Evolutionary conservation across 1,284 basidiomycete species (phyloP), one percentile per base, ranked within the genome.

Genomic region (Volvariella volvacea): DNA sequence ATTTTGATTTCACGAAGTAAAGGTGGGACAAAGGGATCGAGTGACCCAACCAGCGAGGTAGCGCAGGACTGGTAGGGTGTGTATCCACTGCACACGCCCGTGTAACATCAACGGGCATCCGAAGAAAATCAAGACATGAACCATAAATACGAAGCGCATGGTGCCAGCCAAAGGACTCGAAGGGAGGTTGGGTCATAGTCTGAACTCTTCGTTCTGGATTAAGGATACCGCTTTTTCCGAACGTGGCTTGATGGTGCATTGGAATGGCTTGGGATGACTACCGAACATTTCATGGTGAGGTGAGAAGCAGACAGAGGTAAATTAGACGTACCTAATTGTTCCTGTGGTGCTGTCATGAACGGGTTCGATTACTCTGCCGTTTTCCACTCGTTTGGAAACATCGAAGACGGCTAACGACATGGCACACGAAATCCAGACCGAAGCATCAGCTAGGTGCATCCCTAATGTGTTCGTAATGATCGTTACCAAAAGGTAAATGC

Each of bases 251-350:
- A 83, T 71, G 10, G 63, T 54, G 52, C 80, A 83, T 52, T 72
- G 69, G 63, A 78, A 83, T 4, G 77, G 72, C 49, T 71, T 74
- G 4, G 79, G 79, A 51, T 79, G 76, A 52, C 80, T 83, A 48
- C 32, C 36, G 12, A 6, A 6, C 25, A 28, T 6, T 6, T 6
- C 6, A 45, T 8, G 30, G 19, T 41, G 37, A 42, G 38, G 42
- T 43, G 33, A 48, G 31, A 20, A 20, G 38, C 20, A 40, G 12
- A 25, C n/a, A n/a, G 38, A 19, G 22, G 9, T 3, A 43, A 10
- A 32, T 28, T 32, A 22, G 32, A 39, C 55, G 22, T 50, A 73
- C 78, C 77, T 80, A 50, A 80, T 80, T 1, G 77, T 78, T 14
- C 78, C 77, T 17, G 70, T 69, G 3, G 75, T 76, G 33, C 70